Evolutionary conservation across 495 filamentous ascomycete species (phyloP).

Genomic region (Penicillium atrosanguineum): DNA sequence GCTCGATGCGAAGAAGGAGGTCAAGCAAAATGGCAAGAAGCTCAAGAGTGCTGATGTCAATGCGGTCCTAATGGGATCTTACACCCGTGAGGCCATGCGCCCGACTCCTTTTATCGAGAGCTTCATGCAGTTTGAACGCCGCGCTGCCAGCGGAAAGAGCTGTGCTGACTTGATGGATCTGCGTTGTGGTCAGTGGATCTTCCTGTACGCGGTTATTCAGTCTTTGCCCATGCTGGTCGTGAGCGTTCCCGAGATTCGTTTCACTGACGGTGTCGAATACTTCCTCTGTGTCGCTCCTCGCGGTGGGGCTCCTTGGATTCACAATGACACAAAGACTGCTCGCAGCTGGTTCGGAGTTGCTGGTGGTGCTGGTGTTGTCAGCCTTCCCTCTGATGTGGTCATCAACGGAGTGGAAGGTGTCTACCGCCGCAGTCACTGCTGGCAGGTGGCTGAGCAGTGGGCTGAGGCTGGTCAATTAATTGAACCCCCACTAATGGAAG

Average conservation of each 20-base stretch:
- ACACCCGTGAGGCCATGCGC: constrained; percentile 67
- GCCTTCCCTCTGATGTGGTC: constrained; percentile 76
- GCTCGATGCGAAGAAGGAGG: constrained; percentile 66
- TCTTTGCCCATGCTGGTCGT: constrained; percentile 85
- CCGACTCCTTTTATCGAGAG: constrained; percentile 68
- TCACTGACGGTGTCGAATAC: constrained; percentile 83
- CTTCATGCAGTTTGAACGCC: constrained; percentile 81
- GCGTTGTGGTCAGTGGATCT: constrained; percentile 87
- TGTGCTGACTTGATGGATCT: constrained; percentile 72
- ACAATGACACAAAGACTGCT: constrained; percentile 61
- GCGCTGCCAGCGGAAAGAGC: constrained; percentile 66
- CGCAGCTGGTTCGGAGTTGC: constrained; percentile 80
- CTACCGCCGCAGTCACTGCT: constrained; percentile 90
- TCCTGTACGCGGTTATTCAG: constrained; percentile 89
- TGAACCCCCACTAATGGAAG: constrained; percentile 38
- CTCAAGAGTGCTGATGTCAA: constrained; percentile 76
- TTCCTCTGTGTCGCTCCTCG: constrained; percentile 92
- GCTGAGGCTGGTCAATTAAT: constrained; percentile 41
- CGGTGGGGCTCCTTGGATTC: constrained; percentile 81
- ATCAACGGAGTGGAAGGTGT: constrained; percentile 87
- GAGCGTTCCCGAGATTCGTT: constrained; percentile 77
- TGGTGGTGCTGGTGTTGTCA: constrained; percentile 67
- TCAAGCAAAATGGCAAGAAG: constrained; percentile 61
- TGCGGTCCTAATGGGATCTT: constrained; percentile 67
- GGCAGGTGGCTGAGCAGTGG: constrained; percentile 80